These are phyloP conservation scores for Macadamia integrifolia DNA, from an alignment of 164 flowering plant genomes.

Conservation along the genomic window DNA sequence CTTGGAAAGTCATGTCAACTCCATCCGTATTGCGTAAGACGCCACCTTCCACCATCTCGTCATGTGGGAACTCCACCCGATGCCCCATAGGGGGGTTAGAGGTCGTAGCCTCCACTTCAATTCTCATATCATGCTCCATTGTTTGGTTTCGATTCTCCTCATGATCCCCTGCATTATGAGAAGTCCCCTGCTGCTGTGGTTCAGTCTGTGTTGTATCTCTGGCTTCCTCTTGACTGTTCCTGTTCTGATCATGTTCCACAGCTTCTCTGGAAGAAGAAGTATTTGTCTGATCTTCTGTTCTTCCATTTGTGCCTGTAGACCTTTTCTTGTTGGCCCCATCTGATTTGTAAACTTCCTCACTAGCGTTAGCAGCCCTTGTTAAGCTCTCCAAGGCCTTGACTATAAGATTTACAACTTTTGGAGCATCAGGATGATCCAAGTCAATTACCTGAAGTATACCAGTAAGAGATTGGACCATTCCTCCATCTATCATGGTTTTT, in stretches of 20 bases:
- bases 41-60: conserved; percentile 66
- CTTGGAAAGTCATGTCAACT: conserved; percentile 66
- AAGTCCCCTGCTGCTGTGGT: conserved; percentile 26
- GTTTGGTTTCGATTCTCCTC: conserved; percentile 32
- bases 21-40: conserved; percentile 38
- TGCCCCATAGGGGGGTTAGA: conserved; percentile 38
- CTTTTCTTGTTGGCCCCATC: conserved; percentile 61
- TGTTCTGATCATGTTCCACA: conserved; percentile 32
- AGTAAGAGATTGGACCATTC: conserved; percentile 63
- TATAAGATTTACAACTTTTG: conserved; percentile 69
- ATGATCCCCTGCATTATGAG: conserved; percentile 34
- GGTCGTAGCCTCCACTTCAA: conserved; percentile 43
- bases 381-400: conserved; percentile 79
- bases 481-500: conserved; percentile 86
- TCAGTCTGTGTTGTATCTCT: conserved; percentile 27
- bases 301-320: conserved; percentile 34
- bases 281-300: conserved; percentile 43
- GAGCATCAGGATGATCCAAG: conserved; percentile 88
- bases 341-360: conserved; percentile 57
- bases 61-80: conserved; percentile 60
- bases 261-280: conserved; percentile 26
- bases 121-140: conserved; percentile 52
- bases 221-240: conserved; percentile 29
- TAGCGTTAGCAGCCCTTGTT: conserved; percentile 86
- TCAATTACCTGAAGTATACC: conserved; percentile 71